Percentiles rank a stretch among this genome's conserved stretches.
These are phyloP conservation scores for Mimosa bimucronata DNA, from an alignment of 306 rosid genomes.

Conservation along the genomic window DNA sequence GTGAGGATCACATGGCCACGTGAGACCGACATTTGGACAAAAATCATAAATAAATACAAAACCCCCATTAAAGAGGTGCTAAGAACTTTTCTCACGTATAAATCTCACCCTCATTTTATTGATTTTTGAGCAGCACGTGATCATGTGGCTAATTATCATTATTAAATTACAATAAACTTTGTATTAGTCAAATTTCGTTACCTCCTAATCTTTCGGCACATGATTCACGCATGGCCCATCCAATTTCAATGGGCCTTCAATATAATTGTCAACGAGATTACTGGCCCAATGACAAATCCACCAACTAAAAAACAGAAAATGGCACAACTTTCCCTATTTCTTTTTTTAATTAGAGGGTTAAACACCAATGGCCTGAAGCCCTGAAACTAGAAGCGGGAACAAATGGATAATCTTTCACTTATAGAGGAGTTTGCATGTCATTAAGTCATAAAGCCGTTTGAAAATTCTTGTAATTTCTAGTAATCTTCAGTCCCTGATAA, in stretches of 20 bases:
- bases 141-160: slow-evolving; percentile 39
- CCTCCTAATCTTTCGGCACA: not conserved
- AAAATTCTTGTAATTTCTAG: too few species aligned
- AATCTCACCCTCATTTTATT: slow-evolving; percentile 11
- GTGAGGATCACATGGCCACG: not conserved
- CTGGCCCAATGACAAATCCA: not conserved
- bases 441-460: too few species aligned
- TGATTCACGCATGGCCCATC: not conserved
- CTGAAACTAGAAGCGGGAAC: too few species aligned
- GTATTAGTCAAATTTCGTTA: not conserved
- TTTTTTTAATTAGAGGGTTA: too few species aligned
- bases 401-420: too few species aligned
- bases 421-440: too few species aligned
- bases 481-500: too few species aligned
- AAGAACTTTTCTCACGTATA: not conserved
- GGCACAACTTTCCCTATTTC: too few species aligned
- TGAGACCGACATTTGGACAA: not conserved
- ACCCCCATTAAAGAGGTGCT: not conserved
- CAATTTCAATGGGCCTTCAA: not conserved
- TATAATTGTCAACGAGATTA: not conserved
- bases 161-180: not conserved
- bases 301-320: too few species aligned
- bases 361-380: too few species aligned
- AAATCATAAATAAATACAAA: not conserved
- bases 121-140: slow-evolving; percentile 48